Evolutionary conservation across 139 green algal species (phyloP), one percentile per base, ranked within the genome.

Genomic region (Picochlorum sp.): DNA sequence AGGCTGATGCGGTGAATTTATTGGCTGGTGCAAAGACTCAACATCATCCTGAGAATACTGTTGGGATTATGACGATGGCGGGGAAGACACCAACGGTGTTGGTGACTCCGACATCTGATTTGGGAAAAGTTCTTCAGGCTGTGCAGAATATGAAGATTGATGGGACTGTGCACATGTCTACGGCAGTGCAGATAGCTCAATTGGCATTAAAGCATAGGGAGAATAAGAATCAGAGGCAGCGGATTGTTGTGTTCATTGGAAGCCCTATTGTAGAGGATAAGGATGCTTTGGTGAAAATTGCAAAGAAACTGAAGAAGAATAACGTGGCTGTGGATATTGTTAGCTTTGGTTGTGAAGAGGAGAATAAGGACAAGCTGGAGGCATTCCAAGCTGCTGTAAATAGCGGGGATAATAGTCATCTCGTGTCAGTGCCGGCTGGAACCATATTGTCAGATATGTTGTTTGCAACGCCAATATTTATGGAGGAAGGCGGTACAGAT

Each of bases 221-320:
- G 71, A 99, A 99, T 85, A 99, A 99, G 73, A 96, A 98, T 71
- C 94, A 99, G 76, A 74, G 92, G 31, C 92, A 98, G 79, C 69
- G 94, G 6, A 92, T 98, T 28, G 92, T 99, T 24, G 79, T 98
- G 30, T 99, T 99, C 70, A 73, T 88, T 1, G 93, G 91, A 55
- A 95, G 85, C 71, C 92, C 94, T 2, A 77, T 99, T 34, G 52
- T 58, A 31, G 89, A 95, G 73, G 81, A 89, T 1, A 8, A 24
- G 47, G 86, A 94, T 0, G 72, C 78, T 41, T 78, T 99, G 54
- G 80, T 97, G 8, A 93, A 93, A 76, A 95, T 98, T 28, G 94
- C 81, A 31, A 98, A 98, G 84, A 98, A 98, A 81, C 77, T 99
- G 34, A 98, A 98, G 80, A 99, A 99, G 78, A 99, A 99, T 83